Evolutionary conservation across 2,329 filamentous ascomycete species (phyloP).

Genomic region (Neophaeococcomyces mojaviensis): DNA sequence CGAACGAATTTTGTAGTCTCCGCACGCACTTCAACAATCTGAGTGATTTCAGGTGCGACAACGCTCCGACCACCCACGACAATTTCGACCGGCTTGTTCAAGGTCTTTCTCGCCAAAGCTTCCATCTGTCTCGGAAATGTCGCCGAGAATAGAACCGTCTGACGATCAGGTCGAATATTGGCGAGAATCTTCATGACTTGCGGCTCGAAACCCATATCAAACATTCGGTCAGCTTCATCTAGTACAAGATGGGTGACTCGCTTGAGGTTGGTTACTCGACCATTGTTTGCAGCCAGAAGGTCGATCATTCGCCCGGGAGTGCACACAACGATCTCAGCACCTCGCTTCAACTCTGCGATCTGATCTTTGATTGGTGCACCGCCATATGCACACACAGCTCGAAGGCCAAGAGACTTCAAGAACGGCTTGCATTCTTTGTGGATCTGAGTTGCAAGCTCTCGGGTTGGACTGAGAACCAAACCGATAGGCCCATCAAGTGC

Average conservation of each 20-base stretch:
- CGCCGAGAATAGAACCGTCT: conserved; percentile 92
- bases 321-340: conserved; percentile 89
- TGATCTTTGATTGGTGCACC: conserved; percentile 95
- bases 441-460: conserved; percentile 89
- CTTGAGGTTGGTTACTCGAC: conserved; percentile 83
- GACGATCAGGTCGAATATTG: conserved; percentile 83
- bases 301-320: conserved; percentile 95
- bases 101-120: conserved; percentile 76
- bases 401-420: conserved; percentile 73
- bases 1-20: conserved; percentile 78
- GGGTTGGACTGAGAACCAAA: conserved; percentile 86
- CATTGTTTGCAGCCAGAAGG: conserved; percentile 83
- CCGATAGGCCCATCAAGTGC: conserved; percentile 80
- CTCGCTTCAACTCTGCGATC: conserved; percentile 91
- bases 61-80: conserved; percentile 77
- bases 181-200: conserved; percentile 95
- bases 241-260: conserved; percentile 90
- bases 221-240: conserved; percentile 97
- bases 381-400: conserved; percentile 87
- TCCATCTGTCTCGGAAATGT: conserved; percentile 95
- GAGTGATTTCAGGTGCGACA: conserved; percentile 67
- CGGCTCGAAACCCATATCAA: conserved; percentile 98
- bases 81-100: conserved; percentile 81
- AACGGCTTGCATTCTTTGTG: conserved; percentile 93
- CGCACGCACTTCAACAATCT: conserved; percentile 79